Base-by-base conservation (phyloP, 768 basidiomycete species). In the Boletus reticulatus region DNA sequence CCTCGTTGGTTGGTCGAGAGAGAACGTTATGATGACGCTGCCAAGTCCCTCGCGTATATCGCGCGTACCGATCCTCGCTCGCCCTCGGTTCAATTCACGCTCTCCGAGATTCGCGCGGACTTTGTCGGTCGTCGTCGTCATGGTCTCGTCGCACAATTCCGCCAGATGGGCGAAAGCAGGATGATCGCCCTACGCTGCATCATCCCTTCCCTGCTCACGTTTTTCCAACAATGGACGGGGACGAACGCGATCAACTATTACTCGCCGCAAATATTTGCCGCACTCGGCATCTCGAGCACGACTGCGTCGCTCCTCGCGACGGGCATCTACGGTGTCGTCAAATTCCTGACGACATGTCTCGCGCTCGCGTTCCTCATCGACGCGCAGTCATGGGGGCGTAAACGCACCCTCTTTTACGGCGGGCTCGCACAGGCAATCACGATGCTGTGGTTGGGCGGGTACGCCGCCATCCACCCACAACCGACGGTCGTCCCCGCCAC, bases 231-330 rank as follows among this genome's bases (percentile, higher is more conserved):
- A 52, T 74, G 75, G 69, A 64, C 76, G 0, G 76, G 76, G 27
- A 72, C 74, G 44, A 76, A 75, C 63, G 70, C 75, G 4, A 71
- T 78, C 61, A 75, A 76, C 60, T 78, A 76, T 50, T 77, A 74
- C 45, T 55, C 71, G 17, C 76, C 75, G 1, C 44, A 64, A 22
- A 73, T 77, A 46, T 77, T 76, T 41, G 61, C 67, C 3, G 50
- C 60, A 4, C 67, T 77, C 16, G 76, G 75, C 0, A 50, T 77
- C n/a, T 66, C 67, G 1, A 59, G 63, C 34, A 69, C 67, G 24
- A 65, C 62, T 0, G 55, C 70, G 0, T 60, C 72, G n/a, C 66
- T 78, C 2, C 59, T 76, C 34, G 75, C 75, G 3, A 78, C 76
- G 0, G 76, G 76, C 11, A 60, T 78, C 24, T 77, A 77, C 43